phyloP scores from a whole-genome alignment of 352 stramenopile species.

The Phytopythium litorale region DNA sequence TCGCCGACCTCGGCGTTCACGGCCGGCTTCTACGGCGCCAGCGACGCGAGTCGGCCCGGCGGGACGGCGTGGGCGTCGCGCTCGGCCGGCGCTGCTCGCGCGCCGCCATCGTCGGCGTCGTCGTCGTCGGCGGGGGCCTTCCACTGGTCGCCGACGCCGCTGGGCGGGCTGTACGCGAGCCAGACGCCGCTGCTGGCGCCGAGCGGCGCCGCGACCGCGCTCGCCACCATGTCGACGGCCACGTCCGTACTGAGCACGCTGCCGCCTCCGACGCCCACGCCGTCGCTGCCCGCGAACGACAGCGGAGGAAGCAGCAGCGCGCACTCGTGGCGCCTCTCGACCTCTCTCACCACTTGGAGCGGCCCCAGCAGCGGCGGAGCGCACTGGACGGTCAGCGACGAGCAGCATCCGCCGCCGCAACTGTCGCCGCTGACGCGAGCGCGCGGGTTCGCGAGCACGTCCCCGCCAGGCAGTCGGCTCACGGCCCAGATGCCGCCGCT shows the following conservation, averaged over 20 bases:
- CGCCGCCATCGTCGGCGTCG: neutral
- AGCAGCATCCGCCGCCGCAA: constrained; percentile 1
- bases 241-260: neutral
- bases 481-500: constrained; percentile 6
- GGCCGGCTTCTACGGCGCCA: neutral
- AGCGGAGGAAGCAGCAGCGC: neutral
- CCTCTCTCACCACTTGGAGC: neutral
- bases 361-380: neutral
- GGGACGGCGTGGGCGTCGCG: neutral
- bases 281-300: neutral
- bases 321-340: neutral
- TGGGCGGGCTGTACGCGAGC: constrained; percentile 5
- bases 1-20: neutral
- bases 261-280: neutral
- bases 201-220: neutral
- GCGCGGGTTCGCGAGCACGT: neutral
- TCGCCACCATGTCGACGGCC: neutral
- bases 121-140: neutral
- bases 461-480: neutral
- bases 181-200: neutral
- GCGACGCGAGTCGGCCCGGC: neutral
- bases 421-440: neutral
- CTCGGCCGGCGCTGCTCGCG: neutral
- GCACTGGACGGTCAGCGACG: neutral
- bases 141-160: constrained; percentile 2